Evolutionary conservation across 352 stramenopile genomes (phyloP), one percentile per base, ranked within the genome.

Genomic region (Phytophthora pluvialis): DNA sequence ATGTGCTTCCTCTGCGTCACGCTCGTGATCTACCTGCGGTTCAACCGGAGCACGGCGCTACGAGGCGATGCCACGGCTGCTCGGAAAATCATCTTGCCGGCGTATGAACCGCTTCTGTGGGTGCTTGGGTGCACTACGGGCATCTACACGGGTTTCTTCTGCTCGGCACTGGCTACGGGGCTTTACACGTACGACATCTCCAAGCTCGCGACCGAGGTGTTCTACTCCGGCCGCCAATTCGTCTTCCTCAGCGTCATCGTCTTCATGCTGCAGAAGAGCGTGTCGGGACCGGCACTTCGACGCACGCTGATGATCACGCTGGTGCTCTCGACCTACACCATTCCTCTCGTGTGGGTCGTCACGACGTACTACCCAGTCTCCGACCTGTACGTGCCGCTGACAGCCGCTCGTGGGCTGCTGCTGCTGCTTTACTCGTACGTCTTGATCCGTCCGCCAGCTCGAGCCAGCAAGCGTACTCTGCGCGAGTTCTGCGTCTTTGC

Each of bases 181-280:
- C 39, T 81, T 16, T 86, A 85, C 62, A 82, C 67, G 1, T 86
- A 80, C 45, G 61, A 76, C 5, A 83, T 86, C 64, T 66, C 70
- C 64, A 83, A 80, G 56, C 67, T 86, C 38, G 73, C 78, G 31
- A 84, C 70, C 10, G 78, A 86, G 26, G 71, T 80, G 11, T 86
- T 85, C 42, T 90, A 85, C 60, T 83, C 77, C 2, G 78, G 78
- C n/a, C 64, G 78, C 1, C 81, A 87, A 53, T 87, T 90, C 54
- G 73, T 86, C 45, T 84, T 88, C 57, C 48, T 86, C 25, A 81
- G 73, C 53, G 70, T 88, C 38, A 76, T 80, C 13, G 66, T 90
- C n/a, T 90, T 88, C 59, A 83, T 90, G 64, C 65, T 87, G 7
- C 77, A 90, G 48, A 87, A 78, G 60, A 87, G 70, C 16, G 77